These are phyloP conservation scores for Globisporangium nunn DNA, from an alignment of 352 stramenopile genomes.

Conservation along the genomic window DNA sequence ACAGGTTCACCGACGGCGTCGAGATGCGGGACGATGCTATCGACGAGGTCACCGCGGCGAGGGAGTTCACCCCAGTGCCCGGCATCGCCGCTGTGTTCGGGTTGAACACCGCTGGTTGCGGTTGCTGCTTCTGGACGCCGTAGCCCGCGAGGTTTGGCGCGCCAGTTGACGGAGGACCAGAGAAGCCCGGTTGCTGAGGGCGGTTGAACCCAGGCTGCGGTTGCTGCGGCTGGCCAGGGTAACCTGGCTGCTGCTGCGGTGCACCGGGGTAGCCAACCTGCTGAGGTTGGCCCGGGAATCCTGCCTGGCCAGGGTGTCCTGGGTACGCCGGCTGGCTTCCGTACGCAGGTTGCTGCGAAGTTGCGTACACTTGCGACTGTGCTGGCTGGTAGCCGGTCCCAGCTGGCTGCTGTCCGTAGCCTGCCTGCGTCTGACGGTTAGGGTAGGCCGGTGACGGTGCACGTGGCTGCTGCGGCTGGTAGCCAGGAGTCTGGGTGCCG, in stretches of 20 bases:
- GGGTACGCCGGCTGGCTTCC: conserved; percentile 11
- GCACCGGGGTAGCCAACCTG: conserved; percentile 5
- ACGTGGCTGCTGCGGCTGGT: conserved; percentile 30
- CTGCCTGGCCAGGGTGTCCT: conserved; percentile 19
- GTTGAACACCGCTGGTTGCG: conserved; percentile 25
- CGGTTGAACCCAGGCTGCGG: conserved; percentile 22
- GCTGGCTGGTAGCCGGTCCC: conserved; percentile 5
- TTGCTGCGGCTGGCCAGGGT: conserved; percentile 30
- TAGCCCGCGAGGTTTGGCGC: conserved; percentile 19
- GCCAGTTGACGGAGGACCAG: conserved; percentile 44
- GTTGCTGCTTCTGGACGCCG: conserved; percentile 17
- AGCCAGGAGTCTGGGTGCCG: conserved; percentile 21
- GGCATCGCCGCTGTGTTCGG: conserved; percentile 35
- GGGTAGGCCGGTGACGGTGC: conserved; percentile 32
- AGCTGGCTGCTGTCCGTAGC: conserved; percentile 6
- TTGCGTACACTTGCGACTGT: conserved; percentile 16
- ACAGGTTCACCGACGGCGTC: conserved; percentile 79
- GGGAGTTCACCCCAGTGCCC: conserved; percentile 61
- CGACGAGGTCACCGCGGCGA: conserved; percentile 41
- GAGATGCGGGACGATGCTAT: conserved; percentile 69
- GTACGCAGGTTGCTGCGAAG: conserved; percentile 16
- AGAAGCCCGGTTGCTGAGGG: conserved; percentile 32
- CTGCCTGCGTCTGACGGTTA: conserved; percentile 18
- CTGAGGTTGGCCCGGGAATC: conserved; percentile 11
- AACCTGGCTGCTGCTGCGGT: conserved; percentile 12